Evolutionary conservation across 768 basidiomycete genomes (phyloP).

Genomic region (Boletus eberwhitei): DNA sequence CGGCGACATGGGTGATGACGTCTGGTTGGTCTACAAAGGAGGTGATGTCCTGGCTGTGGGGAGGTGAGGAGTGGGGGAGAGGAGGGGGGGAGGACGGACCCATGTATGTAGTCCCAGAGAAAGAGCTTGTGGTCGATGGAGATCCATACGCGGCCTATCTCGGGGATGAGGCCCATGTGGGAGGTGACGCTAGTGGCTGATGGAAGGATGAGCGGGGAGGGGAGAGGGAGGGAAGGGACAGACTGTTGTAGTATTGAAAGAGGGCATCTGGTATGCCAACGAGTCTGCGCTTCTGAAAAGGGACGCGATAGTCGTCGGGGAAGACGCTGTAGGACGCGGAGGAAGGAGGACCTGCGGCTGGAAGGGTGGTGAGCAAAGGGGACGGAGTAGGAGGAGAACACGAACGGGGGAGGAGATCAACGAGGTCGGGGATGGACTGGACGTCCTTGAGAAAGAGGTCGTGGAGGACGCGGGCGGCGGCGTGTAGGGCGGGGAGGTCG

Average conservation of each 20-base stretch:
- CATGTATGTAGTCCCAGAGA: conserved; percentile 94
- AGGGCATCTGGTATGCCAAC: conserved; percentile 75
- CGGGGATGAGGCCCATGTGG: conserved; percentile 88
- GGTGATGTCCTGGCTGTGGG: conserved; percentile 75
- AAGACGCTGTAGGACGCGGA: conserved; percentile 79
- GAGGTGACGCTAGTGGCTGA: conserved; percentile 66
- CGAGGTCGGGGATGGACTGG: conserved; percentile 71
- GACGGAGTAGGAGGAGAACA: not conserved
- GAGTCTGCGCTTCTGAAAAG: conserved; percentile 75
- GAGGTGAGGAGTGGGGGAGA: conserved; percentile 1
- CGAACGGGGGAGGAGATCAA: conserved; percentile 66
- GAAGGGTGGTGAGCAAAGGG: conserved; percentile 9
- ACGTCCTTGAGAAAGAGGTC: conserved; percentile 72
- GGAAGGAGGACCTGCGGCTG: conserved; percentile 61
- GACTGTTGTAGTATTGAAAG: conserved; percentile 77
- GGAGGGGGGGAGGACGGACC: conserved; percentile 48
- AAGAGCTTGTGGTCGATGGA: conserved; percentile 92
- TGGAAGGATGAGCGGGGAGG: conserved; percentile 13
- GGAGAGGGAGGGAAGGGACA: conserved; percentile 20
- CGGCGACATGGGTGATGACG: conserved; percentile 82
- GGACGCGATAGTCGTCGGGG: conserved; percentile 73
- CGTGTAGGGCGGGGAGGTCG: conserved; percentile 61
- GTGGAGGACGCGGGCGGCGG: conserved; percentile 62
- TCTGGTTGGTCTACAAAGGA: conserved; percentile 92
- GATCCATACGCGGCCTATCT: conserved; percentile 94